Conservation (phyloP, 139 green algal genomes). For the Zygnema cylindricum region DNA sequence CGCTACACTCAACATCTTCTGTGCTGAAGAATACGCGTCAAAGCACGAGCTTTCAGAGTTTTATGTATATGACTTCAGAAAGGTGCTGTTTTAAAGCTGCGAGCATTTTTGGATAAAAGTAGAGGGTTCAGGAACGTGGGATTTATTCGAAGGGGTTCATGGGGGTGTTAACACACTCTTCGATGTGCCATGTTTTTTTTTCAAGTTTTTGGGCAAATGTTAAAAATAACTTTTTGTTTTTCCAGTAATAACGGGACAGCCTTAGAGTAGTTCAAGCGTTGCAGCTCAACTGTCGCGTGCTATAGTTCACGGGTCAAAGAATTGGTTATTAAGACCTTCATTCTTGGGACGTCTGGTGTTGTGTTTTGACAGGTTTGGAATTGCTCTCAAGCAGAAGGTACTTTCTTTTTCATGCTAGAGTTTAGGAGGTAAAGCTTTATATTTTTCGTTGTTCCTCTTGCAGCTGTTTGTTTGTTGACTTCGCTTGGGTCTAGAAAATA, state of each 20-base stretch:
- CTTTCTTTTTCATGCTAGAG: no score
- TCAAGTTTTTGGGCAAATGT: background rate
- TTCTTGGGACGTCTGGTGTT: background rate
- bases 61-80: slow-evolving; percentile 87
- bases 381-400: slow-evolving; percentile 78
- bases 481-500: background rate
- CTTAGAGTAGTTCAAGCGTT: no score
- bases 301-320: background rate
- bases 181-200: background rate
- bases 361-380: slow-evolving; percentile 88
- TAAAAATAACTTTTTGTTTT: no score
- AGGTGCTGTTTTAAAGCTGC: slow-evolving; percentile 71
- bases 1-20: no score
- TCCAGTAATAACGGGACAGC: no score
- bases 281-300: no score
- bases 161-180: background rate
- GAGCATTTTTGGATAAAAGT: background rate
- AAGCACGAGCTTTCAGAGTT: slow-evolving; percentile 47
- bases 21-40: no score
- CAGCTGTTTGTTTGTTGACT: background rate
- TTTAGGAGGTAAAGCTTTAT: no score
- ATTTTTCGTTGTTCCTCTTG: background rate
- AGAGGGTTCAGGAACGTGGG: no score
- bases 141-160: background rate
- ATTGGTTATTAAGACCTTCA: background rate